These are phyloP conservation scores for Penicillium sp. DNA, from an alignment of 2,329 filamentous ascomycete genomes.

Conservation along the genomic window DNA sequence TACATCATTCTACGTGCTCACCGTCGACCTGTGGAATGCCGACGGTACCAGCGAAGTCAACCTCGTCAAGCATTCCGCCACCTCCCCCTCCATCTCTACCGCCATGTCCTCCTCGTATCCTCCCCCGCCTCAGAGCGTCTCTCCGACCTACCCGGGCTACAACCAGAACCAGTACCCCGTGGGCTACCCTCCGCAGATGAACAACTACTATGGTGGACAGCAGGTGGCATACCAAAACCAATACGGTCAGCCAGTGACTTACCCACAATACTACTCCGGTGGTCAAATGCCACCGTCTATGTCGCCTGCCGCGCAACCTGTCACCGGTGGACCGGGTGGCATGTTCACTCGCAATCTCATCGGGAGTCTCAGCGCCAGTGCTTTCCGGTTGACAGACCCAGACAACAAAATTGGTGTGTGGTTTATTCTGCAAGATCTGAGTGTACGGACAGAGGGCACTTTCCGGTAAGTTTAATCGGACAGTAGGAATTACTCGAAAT, in stretches of 20 bases:
- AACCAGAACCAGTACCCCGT: constrained; percentile 41
- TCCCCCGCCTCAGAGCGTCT: constrained; percentile 40
- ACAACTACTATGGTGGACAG: constrained; percentile 36
- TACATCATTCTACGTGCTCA: constrained; percentile 65
- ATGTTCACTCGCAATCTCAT: constrained; percentile 97
- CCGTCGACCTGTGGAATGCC: constrained; percentile 66
- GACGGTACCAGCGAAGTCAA: constrained; percentile 63
- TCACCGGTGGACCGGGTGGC: constrained; percentile 58
- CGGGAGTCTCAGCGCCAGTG: constrained; percentile 83
- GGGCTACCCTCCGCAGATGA: constrained; percentile 35
- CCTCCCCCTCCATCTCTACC: constrained; percentile 74
- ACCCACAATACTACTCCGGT: constrained; percentile 32
- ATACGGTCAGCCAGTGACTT: constrained; percentile 32
- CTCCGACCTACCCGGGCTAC: constrained; percentile 37
- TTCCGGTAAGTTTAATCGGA: constrained; percentile 67
- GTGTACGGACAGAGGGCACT: constrained; percentile 84
- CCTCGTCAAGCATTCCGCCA: constrained; percentile 62
- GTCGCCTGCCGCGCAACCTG: constrained; percentile 34
- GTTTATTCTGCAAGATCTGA: constrained; percentile 95
- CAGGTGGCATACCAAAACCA: constrained; percentile 36
- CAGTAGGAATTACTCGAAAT: background rate
- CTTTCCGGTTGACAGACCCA: constrained; percentile 76
- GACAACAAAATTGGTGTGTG: constrained; percentile 83
- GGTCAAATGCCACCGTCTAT: constrained; percentile 37
- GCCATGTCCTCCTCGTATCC: constrained; percentile 77